Percentiles rank a stretch among this genome's conserved stretches.
Conservation (phyloP, 2,329 filamentous ascomycete species). For the Phyllosticta capitalensis region DNA sequence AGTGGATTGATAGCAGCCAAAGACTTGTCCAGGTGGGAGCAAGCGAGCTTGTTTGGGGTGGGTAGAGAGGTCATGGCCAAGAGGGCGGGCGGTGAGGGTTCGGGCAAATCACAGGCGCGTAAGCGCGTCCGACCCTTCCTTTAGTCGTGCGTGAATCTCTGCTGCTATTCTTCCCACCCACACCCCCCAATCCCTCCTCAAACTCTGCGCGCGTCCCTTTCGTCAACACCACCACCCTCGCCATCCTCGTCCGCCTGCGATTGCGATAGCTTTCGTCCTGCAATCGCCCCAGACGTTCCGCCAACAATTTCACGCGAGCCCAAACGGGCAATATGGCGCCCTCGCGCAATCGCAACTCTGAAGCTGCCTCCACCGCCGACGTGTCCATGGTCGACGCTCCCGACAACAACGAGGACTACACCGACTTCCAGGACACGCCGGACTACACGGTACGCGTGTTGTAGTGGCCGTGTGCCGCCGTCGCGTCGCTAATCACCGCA, state of each 20-base stretch:
- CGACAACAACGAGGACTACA: conserved; percentile 20
- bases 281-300: not conserved
- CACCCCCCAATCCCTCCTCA: conserved; percentile 6
- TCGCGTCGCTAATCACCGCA: conserved; percentile 15
- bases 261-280: conserved; percentile 1
- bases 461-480: not conserved
- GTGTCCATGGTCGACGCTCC: conserved; percentile 31
- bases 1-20: not conserved
- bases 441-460: conserved; percentile 46
- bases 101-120: not conserved
- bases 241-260: not conserved
- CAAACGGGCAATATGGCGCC: conserved; percentile 28
- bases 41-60: conserved; percentile 7
- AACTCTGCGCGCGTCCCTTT: conserved; percentile 9
- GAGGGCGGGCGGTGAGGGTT: conserved; percentile 3
- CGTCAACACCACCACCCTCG: conserved; percentile 8
- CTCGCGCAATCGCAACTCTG: conserved; percentile 23
- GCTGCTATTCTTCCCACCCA: not conserved
- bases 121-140: not conserved
- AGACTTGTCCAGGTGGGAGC: not conserved
- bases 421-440: conserved; percentile 47
- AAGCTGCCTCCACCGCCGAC: conserved; percentile 26
- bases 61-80: not conserved
- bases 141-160: not conserved
- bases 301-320: conserved; percentile 3